Base-by-base conservation (phyloP, 305 asterid species). In the Fraxinus angustifolia region DNA sequence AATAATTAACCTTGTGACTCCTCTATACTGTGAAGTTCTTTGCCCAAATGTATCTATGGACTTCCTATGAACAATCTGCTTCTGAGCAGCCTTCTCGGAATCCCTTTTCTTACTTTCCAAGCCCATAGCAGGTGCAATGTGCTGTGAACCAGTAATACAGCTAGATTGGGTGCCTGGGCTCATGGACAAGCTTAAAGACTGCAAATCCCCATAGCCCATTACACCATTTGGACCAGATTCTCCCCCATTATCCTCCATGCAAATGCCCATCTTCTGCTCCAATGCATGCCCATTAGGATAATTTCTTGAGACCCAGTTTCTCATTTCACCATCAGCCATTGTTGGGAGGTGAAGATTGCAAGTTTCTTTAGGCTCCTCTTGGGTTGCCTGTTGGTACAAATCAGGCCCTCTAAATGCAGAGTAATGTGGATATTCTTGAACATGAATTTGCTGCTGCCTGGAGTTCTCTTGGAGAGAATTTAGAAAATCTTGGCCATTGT, bases 11-110 rank as follows among this genome's bases (percentile, higher is more conserved):
- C 99, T 96, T 7, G 99, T 96, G 79, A 96, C 99, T 0, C 99
- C 99, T 85, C 99, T 90, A 78, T 93, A 96, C 89, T 94, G 99
- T 0, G 98, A 94, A 21, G 99, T 94, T 71, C 99, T 88, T 70
- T 96, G 99, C 1, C 99, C 99, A 79, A 96, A 96, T 4, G 99
- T 94, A 70, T 96, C 99, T 19, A 96, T 88, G 11, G 99, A 94
- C 87, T 96, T 96, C 84, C 98, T 88, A 74, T 96, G 99, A 86
- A 90, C 94, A 72, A 88, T 89, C 84, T 90, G 97, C 84, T 94
- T 92, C 80, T 90, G 90, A 0, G 90, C 90, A 56, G 34, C 90
- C 53, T 87, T 91, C 6, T 86, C 93, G 11, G 92, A 78, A 0
- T 94, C 97, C 73, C 98, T 84, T 83, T 94, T 93, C 91, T 92